Evolutionary conservation across 2,329 filamentous ascomycete species (phyloP), one percentile per base, ranked within the genome.

Genomic region (Epichloe hybrida): DNA sequence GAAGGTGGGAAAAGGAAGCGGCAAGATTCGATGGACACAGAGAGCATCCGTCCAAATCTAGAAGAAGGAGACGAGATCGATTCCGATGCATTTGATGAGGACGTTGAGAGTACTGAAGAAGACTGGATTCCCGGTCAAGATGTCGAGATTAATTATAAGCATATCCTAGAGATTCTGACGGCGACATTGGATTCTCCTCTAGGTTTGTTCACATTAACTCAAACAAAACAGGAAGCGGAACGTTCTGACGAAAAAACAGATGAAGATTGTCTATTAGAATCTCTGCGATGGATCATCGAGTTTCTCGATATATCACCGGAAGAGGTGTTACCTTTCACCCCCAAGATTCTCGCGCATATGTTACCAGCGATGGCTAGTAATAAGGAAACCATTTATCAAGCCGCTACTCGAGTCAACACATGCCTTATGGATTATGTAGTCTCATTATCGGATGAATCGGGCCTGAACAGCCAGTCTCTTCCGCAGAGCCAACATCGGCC

Each of bases 91-190:
- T 72, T 71, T 34, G 72, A 73, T n/a, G 79, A 81, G 5, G 75
- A 77, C 2, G 76, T 76, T 36, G 77, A 77, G 34, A 82, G 80
- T 54, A 81, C 79, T 43, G 90, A 95, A 59, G 90, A 90, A 53
- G 93, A 97, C 62, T 98, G 91, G 89, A 84, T 97, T 44, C 94
- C 94, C 0, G 93, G 94, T 1, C 93, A 98, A 67, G 93, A 98
- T 65, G 89, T 96, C 7, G 85, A 94, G 53, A 87, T 98, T 54
- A 91, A 97, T 66, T 88, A 95, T 66, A 83, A 87, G 53, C 88
- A 85, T 57, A 95, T 98, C 37, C 71, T 98, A 46, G 87, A 94
- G 58, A 98, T 97, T 50, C 69, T 98, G 41, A 89, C 95, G 2
- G 83, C 84, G 12, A 96, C 93, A 55, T 76, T 98, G 43, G 86